phyloP scores from a whole-genome alignment of 169 alveolate genomes.

The Cryptosporidium felis region DNA sequence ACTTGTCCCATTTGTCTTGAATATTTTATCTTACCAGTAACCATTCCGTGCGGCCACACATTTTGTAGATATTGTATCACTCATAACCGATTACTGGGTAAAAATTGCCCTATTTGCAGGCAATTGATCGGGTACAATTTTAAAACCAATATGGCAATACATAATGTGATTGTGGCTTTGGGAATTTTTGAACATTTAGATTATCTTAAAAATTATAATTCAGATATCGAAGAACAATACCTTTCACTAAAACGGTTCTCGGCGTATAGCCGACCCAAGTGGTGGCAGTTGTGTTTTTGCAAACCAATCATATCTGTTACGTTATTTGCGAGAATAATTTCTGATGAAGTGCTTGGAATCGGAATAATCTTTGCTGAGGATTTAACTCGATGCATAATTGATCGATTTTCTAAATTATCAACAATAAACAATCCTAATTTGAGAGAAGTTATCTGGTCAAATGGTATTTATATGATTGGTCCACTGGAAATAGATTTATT shows the following conservation, averaged over 20 bases:
- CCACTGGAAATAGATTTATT: slow-evolving; percentile 45
- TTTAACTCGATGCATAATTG: slow-evolving; percentile 61
- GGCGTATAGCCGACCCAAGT: slow-evolving; percentile 17
- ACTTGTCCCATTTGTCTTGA: slow-evolving; percentile 90
- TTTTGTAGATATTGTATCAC: slow-evolving; percentile 89
- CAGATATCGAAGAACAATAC: not conserved
- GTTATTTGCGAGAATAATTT: slow-evolving; percentile 49
- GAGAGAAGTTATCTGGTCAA: slow-evolving; percentile 28
- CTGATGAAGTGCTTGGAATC: slow-evolving; percentile 63
- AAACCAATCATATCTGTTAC: slow-evolving; percentile 67
- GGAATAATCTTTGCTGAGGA: slow-evolving; percentile 68
- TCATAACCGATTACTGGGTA: slow-evolving; percentile 79
- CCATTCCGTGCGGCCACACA: slow-evolving; percentile 89
- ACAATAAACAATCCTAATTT: not conserved
- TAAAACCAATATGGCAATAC: slow-evolving; percentile 82
- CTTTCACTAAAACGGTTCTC: not conserved
- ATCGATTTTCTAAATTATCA: slow-evolving; percentile 13
- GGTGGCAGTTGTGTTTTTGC: slow-evolving; percentile 69
- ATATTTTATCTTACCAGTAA: slow-evolving; percentile 85
- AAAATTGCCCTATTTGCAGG: slow-evolving; percentile 87
- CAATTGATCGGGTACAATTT: slow-evolving; percentile 83
- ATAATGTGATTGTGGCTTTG: slow-evolving; percentile 80
- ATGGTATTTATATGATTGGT: slow-evolving; percentile 70
- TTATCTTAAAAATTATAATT: not conserved
- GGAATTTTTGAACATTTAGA: slow-evolving; percentile 10